A percentile compares a stretch with the other conserved stretches of the same genome.
phyloP scores from a whole-genome alignment of 2,329 filamentous ascomycete species.

The Verticillium tricorpus region DNA sequence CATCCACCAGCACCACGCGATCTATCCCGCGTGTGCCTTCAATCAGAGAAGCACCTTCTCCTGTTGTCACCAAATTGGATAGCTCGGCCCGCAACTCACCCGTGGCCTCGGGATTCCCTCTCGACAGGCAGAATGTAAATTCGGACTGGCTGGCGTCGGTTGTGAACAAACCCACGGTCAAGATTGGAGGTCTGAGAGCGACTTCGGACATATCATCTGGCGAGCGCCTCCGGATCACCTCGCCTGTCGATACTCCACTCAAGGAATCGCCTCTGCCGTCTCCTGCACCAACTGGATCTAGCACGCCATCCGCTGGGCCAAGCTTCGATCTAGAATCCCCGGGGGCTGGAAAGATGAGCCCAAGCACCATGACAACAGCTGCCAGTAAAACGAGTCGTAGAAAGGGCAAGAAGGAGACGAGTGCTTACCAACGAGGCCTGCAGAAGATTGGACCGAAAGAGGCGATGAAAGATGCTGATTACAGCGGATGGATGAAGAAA shows the following conservation, averaged over 20 bases:
- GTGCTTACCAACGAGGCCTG: slow-evolving; percentile 84
- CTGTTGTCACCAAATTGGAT: slow-evolving; percentile 59
- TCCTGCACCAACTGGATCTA: slow-evolving; percentile 73
- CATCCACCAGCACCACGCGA: slow-evolving; percentile 55
- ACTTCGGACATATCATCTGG: slow-evolving; percentile 72
- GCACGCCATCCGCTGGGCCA: slow-evolving; percentile 56
- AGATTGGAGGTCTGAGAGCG: slow-evolving; percentile 66
- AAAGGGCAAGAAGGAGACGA: slow-evolving; percentile 91
- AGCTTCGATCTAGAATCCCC: slow-evolving; percentile 79
- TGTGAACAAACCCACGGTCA: slow-evolving; percentile 45
- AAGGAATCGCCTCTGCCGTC: slow-evolving; percentile 55
- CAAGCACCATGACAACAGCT: slow-evolving; percentile 42
- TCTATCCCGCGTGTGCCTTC: slow-evolving; percentile 46
- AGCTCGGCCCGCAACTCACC: slow-evolving; percentile 32
- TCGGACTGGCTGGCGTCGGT: slow-evolving; percentile 51
- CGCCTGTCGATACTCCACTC: slow-evolving; percentile 44
- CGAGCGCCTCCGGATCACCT: slow-evolving; percentile 47
- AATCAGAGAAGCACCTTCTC: slow-evolving; percentile 49
- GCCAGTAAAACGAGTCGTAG: slow-evolving; percentile 48
- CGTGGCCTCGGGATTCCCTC: slow-evolving; percentile 39
- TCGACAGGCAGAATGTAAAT: slow-evolving; percentile 39
- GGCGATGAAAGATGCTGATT: slow-evolving; percentile 82
- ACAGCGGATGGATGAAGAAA: slow-evolving; percentile 99
- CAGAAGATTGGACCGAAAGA: slow-evolving; percentile 76
- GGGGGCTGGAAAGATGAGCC: slow-evolving; percentile 52